These are phyloP conservation scores for Ormosia semicastrata DNA, from an alignment of 306 rosid genomes.

Conservation along the genomic window DNA sequence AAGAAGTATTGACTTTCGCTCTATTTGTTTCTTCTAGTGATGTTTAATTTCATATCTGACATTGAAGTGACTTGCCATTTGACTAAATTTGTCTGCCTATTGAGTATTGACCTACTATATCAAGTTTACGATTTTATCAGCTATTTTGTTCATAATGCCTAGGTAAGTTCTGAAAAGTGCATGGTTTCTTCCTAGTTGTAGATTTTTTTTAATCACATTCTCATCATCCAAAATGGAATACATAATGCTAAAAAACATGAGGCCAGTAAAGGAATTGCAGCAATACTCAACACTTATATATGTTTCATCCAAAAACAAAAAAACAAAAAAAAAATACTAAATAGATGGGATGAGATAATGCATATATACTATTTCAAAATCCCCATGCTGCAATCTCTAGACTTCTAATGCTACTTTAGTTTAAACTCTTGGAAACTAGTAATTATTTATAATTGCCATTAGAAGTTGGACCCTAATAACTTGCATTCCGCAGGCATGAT, in stretches of 20 bases:
- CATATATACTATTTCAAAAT: constrained; percentile 2
- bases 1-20: constrained; percentile 53
- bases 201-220: background rate
- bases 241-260: background rate
- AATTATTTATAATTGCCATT: background rate
- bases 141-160: constrained; percentile 2
- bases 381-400: background rate
- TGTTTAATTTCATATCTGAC: constrained; percentile 9
- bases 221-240: background rate
- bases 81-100: background rate
- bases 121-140: constrained; percentile 8
- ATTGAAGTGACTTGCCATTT: constrained; percentile 3
- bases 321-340: background rate
- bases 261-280: background rate
- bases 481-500: background rate
- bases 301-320: constrained; percentile 3
- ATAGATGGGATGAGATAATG: background rate
- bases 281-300: background rate
- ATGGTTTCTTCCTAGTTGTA: constrained; percentile 1
- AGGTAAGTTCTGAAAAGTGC: constrained; percentile 10
- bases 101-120: background rate
- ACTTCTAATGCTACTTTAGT: background rate
- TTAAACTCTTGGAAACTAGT: constrained; percentile 14
- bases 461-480: background rate
- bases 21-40: constrained; percentile 18